Evolutionary conservation across 129 eudicot species (phyloP), one percentile per base, ranked within the genome.

Genomic region (Arctium lappa): DNA sequence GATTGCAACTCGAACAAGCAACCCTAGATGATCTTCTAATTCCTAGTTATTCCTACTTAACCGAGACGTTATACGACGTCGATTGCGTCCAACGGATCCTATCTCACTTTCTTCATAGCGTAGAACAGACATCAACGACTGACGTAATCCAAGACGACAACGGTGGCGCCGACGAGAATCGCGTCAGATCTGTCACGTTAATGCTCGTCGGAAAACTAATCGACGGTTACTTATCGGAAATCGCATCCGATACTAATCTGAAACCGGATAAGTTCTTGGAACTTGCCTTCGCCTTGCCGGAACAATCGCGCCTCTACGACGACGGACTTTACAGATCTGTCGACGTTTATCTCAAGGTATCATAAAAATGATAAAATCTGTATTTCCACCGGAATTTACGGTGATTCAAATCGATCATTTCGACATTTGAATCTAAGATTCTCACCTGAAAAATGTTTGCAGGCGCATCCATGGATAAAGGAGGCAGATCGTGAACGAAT

Each of bases 261-360:
- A 91, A 91, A 81, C 91, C 91, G 84, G 97, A 93, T 0, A 93
- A 89, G 79, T 91, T 96, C 34, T 80, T 72, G 32, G 85, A 89
- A 27, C 81, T 96, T n/a, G 98, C 98, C 0, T 72, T 90, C 4
- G 74, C 94, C 3, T 74, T 93, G 70, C 99, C 99, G 56, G 97
- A 91, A 4, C 88, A 88, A 16, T 94, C 97, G 29, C 78, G 99
- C 74, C 81, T 93, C 48, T 96, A 81, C 31, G 95, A 96, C 76
- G 99, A 96, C 80, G 98, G 99, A 39, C 95, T 96, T 10, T 96
- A 96, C 84, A 86, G 99, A 87, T 92, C 97, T 7, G 97, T 96
- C 5, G 99, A 96, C 74, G 93, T 96, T 69, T 96, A 93, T 79
- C 95, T 96, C 85, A 96, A 96, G 90, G 98, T 94, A 88, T 68